Evolutionary conservation across 176 grass and related monocot genomes (phyloP), one percentile per base, ranked within the genome.

Genomic region (Ensete glaucum): DNA sequence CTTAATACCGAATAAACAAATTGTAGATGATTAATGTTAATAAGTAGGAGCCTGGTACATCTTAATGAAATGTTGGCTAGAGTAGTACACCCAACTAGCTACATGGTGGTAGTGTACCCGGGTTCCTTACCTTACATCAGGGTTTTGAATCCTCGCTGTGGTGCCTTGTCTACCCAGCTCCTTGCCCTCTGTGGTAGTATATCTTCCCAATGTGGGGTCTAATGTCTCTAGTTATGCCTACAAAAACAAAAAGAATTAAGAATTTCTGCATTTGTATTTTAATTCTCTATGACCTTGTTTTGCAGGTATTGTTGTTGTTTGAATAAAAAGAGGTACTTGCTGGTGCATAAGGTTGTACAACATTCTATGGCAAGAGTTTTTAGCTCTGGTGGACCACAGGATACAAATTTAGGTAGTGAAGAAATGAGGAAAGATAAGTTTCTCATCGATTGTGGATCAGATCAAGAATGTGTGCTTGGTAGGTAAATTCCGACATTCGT

Each of bases 391-490:
- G 53, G 78, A 26, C 48, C 78, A 34, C 66, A 64, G 13, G 78
- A 80, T 54, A 50, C 69, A 43, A 73, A 53, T 54, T 15, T 73
- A 52, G 50, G 55, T 53, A 60, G 49, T 73, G 69, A 80, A 73
- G 78, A 73, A 72, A 53, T 62, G 22, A 55, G 6, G 16, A 80
- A 80, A 73, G 57, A 73, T 73, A 72, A 80, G 9, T 34, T 73
- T 73, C 69, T 80, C 21, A 73, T 80, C 54, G 78, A 80, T 64
- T 80, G 69, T 64, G 69, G 69, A 29, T 11, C 56, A 51, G 78
- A 80, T 29, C 78, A 65, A 73, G 78, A 80, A 64, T 80, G 78
- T 73, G 69, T 80, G 54, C 29, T 80, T 73, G 78, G 69, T 80
- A 73, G 21, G 78, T 29, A 29, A 50, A 63, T 64, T 63, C 43